Base-by-base conservation (phyloP, 2,329 filamentous ascomycete species). In the Alternaria triticina region DNA sequence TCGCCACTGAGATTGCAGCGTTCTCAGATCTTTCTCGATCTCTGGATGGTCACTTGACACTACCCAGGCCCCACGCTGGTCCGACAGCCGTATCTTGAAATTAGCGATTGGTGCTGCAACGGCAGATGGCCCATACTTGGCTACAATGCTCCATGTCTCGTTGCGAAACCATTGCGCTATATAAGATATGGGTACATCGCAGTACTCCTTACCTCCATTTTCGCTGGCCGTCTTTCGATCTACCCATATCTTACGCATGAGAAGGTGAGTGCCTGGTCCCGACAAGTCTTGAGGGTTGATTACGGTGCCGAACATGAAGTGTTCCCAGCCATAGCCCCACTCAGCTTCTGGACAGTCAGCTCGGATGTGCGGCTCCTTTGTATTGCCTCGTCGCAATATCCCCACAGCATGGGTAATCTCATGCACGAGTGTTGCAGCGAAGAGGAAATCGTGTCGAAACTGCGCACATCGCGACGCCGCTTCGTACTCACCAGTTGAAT, bases 271-370 rank as follows among this genome's bases (percentile, higher is more conserved):
- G 6, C 68, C 70, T 45, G 49, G 44, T 3, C 22, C 55, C 1
- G 47, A 57, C 25, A 65, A 67, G 28, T 77, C 68, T 46, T 74
- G 72, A 1, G 77, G 76, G 27, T 79, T 77, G 27, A 79, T 71
- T 5, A 77, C 65, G 25, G 66, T 66, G 13, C 77, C 77, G 43
- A 80, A 79, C 67, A 77, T 74, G 64, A 76, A 77, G 49, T 76
- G 71, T 57, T 80, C 78, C 77, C 77, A 80, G n/a, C 75, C 72
- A 50, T 65, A 74, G 13, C 78, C 78, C 67, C 71, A 74, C 51
- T 80, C 78, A 3, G 67, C 64, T 6, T 68, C 68, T 4, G 74
- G 76, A 59, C 72, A 70, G 17, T 76, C 65, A 12, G 61, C 56
- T 11, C 63, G 58, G 23, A 77, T 70, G 44, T 61, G 67, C 27